A percentile compares a stretch with the other conserved stretches of the same genome.
Conservation (phyloP, 805 yeast species). For the Kazachstania viticola region DNA sequence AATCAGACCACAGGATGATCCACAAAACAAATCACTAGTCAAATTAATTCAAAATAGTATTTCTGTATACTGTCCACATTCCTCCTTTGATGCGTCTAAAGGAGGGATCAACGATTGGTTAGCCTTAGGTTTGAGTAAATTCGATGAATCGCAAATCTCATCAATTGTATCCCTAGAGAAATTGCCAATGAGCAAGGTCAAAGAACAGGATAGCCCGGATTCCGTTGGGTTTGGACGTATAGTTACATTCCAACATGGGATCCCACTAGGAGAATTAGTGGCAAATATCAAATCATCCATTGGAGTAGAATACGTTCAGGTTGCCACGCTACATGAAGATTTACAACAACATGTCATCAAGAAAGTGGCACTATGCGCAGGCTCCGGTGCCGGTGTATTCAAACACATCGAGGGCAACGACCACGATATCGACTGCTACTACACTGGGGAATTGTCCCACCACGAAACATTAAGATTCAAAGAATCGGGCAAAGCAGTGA, state of each 20-base stretch:
- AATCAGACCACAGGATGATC: slow-evolving; percentile 45
- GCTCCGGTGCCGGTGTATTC: slow-evolving; percentile 80
- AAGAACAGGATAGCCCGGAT: slow-evolving; percentile 14
- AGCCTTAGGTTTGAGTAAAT: slow-evolving; percentile 42
- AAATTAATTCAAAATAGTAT: slow-evolving; percentile 65
- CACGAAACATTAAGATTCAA: slow-evolving; percentile 70
- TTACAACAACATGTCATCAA: slow-evolving; percentile 28
- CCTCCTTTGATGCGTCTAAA: slow-evolving; percentile 84
- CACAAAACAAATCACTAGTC: slow-evolving; percentile 73
- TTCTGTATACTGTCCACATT: slow-evolving; percentile 90
- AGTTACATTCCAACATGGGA: slow-evolving; percentile 36
- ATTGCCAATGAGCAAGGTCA: too few species aligned
- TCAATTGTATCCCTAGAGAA: slow-evolving; percentile 17
- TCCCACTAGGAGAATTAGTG: slow-evolving; percentile 36
- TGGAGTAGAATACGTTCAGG: slow-evolving; percentile 46
- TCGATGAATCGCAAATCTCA: slow-evolving; percentile 7
- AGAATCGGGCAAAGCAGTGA: slow-evolving; percentile 61
- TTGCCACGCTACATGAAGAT: slow-evolving; percentile 32
- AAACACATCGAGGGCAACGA: slow-evolving; percentile 16
- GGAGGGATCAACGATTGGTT: slow-evolving; percentile 96
- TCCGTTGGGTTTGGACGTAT: slow-evolving; percentile 74
- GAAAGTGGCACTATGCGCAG: slow-evolving; percentile 84
- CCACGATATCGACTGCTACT: slow-evolving; percentile 50
- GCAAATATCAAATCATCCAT: slow-evolving; percentile 42
- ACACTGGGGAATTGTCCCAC: slow-evolving; percentile 91